phyloP scores from a whole-genome alignment of 345 rosid species.

The Rhodamnia rubescens region DNA sequence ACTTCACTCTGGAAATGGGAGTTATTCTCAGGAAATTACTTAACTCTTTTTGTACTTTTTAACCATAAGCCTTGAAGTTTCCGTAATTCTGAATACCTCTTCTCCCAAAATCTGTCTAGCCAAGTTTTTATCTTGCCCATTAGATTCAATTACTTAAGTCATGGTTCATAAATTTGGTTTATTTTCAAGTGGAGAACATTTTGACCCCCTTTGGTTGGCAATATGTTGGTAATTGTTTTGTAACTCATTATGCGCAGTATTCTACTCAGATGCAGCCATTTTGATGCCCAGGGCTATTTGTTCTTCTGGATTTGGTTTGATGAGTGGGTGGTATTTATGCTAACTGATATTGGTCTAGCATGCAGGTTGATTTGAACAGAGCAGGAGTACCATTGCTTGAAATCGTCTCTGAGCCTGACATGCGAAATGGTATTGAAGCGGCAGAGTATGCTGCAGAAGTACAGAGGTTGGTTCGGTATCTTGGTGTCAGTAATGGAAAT shows the following conservation, averaged over 20 bases:
- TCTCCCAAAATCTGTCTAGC: not conserved
- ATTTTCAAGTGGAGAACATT: not conserved
- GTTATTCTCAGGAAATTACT: slow-evolving; percentile 54
- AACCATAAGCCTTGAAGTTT: not conserved
- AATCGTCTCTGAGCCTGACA: slow-evolving; percentile 96
- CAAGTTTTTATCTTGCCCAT: not conserved
- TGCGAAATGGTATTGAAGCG: slow-evolving; percentile 83
- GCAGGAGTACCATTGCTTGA: slow-evolving; percentile 98
- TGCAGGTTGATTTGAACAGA: slow-evolving; percentile 88
- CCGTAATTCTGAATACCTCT: not conserved
- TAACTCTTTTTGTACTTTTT: not conserved
- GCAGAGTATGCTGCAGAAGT: slow-evolving; percentile 79
- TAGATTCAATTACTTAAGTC: not conserved
- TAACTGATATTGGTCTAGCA: slow-evolving; percentile 1
- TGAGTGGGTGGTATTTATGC: not conserved
- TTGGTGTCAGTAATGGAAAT: slow-evolving; percentile 85
- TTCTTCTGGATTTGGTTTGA: not conserved
- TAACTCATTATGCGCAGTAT: not conserved
- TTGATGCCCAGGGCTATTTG: not conserved
- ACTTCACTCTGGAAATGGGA: slow-evolving; percentile 65
- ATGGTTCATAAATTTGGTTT: not conserved
- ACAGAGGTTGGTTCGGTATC: slow-evolving; percentile 76
- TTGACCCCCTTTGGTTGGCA: not conserved
- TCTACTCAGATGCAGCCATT: not conserved
- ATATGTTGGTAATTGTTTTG: not conserved